Percentiles rank a stretch among this genome's conserved stretches.
These are phyloP conservation scores for Ophiosphaerella korrae DNA, from an alignment of 2,329 filamentous ascomycete genomes.

Conservation along the genomic window DNA sequence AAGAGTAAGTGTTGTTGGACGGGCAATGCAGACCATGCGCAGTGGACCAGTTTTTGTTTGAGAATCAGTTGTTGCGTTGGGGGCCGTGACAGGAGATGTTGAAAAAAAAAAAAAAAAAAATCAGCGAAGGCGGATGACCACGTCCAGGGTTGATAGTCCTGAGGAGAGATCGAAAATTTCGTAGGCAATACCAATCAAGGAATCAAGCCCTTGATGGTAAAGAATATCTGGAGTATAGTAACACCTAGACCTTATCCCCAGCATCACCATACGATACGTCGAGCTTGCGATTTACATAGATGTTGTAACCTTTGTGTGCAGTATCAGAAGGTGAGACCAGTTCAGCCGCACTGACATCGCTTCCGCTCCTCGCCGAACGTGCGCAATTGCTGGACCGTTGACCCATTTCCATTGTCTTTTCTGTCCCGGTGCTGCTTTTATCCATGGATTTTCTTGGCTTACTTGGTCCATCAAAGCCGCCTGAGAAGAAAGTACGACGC, in stretches of 20 bases:
- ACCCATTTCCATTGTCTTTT: constrained; percentile 13
- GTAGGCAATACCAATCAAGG: no score
- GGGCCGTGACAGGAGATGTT: no score
- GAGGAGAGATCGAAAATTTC: no score
- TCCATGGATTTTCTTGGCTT: constrained; percentile 4
- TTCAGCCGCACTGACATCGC: constrained; percentile 15
- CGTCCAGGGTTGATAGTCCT: no score
- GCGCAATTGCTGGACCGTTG: constrained; percentile 22
- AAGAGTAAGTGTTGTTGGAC: no score
- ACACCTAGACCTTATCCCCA: constrained; percentile 9
- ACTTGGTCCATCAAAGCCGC: constrained; percentile 22
- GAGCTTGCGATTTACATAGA: constrained; percentile 31
- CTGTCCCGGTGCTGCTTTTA: constrained; percentile 11
- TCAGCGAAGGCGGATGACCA: no score
- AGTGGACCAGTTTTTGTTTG: no score
- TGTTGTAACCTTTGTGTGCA: constrained; percentile 1
- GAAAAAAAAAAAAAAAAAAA: no score
- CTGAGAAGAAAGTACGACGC: constrained; percentile 34
- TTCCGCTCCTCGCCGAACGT: constrained; percentile 20
- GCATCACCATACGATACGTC: constrained; percentile 20
- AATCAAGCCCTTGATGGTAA: no score
- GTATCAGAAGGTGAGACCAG: constrained; percentile 3
- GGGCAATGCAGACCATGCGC: no score
- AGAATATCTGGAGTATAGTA: background rate
- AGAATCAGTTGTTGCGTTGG: no score